Evolutionary conservation across 352 stramenopile species (phyloP).

Genomic region (Pythium myriotylum): DNA sequence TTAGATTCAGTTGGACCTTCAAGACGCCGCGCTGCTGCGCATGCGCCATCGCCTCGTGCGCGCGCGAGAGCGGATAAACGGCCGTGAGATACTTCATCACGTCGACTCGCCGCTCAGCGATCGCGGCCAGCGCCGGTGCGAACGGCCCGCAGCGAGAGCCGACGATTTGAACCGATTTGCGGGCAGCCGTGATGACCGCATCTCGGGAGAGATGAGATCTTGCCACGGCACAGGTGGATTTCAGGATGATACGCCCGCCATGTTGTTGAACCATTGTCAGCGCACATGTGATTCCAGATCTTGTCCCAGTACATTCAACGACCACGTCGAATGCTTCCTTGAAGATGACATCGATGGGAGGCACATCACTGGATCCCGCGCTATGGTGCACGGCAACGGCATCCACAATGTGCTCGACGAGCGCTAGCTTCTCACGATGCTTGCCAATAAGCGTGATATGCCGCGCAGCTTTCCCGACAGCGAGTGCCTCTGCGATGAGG

Average conservation of each 20-base stretch:
- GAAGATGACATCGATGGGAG: constrained; percentile 10
- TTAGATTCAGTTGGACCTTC: constrained; percentile 67
- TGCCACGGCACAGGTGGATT: constrained; percentile 27
- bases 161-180: constrained; percentile 53
- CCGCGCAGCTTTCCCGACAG: constrained; percentile 4
- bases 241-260: constrained; percentile 28
- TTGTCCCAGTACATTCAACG: constrained; percentile 65
- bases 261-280: constrained; percentile 39
- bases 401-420: constrained; percentile 51
- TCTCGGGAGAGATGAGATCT: constrained; percentile 12
- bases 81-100: constrained; percentile 71
- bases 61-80: constrained; percentile 59
- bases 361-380: background rate
- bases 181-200: constrained; percentile 3
- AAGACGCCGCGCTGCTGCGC: constrained; percentile 48
- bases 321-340: constrained; percentile 54
- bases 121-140: constrained; percentile 51
- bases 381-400: constrained; percentile 22
- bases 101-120: constrained; percentile 50
- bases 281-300: constrained; percentile 43
- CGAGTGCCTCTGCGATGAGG: constrained; percentile 68
- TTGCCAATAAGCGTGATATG: constrained; percentile 51
- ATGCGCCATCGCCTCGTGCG: constrained; percentile 47
- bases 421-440: constrained; percentile 55
- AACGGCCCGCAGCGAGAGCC: constrained; percentile 75